Percentiles rank a stretch among this genome's conserved stretches.
These are phyloP conservation scores for Erysimum cheiranthoides DNA, from an alignment of 345 rosid genomes.

Conservation along the genomic window DNA sequence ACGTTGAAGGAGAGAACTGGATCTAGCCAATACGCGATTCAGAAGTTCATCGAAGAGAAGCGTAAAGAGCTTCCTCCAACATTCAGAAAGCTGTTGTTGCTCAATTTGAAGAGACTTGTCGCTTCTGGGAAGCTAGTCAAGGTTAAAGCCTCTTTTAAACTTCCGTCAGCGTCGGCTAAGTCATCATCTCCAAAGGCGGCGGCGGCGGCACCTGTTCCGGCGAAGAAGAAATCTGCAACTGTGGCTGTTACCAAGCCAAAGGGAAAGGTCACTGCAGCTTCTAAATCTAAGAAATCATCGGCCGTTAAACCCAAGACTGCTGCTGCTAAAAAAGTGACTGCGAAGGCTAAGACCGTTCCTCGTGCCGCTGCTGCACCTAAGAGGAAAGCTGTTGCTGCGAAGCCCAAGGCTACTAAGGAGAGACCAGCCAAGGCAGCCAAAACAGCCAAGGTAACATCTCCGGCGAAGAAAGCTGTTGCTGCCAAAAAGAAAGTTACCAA, in stretches of 20 bases:
- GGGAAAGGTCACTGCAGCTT: conserved; percentile 41
- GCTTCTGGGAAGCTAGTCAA: conserved; percentile 70
- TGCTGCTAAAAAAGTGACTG: conserved; percentile 37
- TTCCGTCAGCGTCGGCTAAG: conserved; percentile 53
- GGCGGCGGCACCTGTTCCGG: conserved; percentile 29
- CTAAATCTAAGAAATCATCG: conserved; percentile 44
- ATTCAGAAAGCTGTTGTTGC: conserved; percentile 67
- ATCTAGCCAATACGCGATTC: conserved; percentile 87
- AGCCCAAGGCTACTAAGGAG: conserved; percentile 52
- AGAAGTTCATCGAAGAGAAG: conserved; percentile 81
- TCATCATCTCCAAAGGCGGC: conserved; percentile 34
- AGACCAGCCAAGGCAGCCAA: conserved; percentile 65
- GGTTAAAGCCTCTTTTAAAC: conserved; percentile 77
- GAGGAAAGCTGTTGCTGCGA: conserved; percentile 52
- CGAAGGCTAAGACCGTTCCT: conserved; percentile 36
- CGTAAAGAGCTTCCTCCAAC: conserved; percentile 61
- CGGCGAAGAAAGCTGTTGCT: conserved; percentile 57
- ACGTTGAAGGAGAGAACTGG: conserved; percentile 84
- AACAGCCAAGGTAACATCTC: conserved; percentile 63
- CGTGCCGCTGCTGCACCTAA: conserved; percentile 31
- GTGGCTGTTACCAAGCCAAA: conserved; percentile 45
- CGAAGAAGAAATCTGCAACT: conserved; percentile 36
- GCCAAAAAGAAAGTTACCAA: conserved; percentile 50
- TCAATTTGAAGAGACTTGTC: conserved; percentile 73
- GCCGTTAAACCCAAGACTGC: conserved; percentile 48